Evolutionary conservation across 2,329 filamentous ascomycete genomes (phyloP), one percentile per base, ranked within the genome.

Genomic region (Aspergillus fumigatiaffinis): DNA sequence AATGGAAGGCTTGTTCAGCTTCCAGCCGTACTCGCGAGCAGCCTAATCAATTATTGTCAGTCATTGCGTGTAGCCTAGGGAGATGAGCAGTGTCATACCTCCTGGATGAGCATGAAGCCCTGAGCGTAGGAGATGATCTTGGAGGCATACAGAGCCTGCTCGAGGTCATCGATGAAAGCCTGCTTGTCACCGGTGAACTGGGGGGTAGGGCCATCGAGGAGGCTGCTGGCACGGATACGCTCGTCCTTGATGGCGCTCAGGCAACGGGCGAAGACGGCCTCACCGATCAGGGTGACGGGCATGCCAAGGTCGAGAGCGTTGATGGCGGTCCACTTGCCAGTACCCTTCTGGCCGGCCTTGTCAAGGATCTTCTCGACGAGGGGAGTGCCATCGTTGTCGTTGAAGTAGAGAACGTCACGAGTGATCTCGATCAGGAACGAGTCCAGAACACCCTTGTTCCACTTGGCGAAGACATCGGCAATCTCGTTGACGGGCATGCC

Each of bases 121-220:
- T 99, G 94, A 66, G 94, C 92, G 77, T 99, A 99, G 21, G 94
- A 99, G 80, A 99, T 97, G 76, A 99, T 99, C 90, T 99, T 99
- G 73, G 93, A 97, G 67, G 94, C 94, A 76, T 99, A 99, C 61
- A 99, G 87, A 67, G 93, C 94, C 84, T 99, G 94, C 85, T 99
- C 94, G 53, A 99, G 90, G 79, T 99, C 92, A 68, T 91, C 90
- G 68, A 99, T 87, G 86, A 97, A 96, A 77, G 92, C 85, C 77
- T 91, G 83, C 85, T 90, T 92, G 86, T 97, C 86, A 69, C 94
- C 94, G 70, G 89, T 84, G 78, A 97, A 97, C 71, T 85, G 87
- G 73, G 84, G 89, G 71, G 78, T 82, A 59, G 91, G 92, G 67
- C 92, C 90, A 69, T 86, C 76, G 51, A 99, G 90, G 75, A 92